Conservation (phyloP, 306 rosid genomes). For the Gillenia trifoliata region DNA sequence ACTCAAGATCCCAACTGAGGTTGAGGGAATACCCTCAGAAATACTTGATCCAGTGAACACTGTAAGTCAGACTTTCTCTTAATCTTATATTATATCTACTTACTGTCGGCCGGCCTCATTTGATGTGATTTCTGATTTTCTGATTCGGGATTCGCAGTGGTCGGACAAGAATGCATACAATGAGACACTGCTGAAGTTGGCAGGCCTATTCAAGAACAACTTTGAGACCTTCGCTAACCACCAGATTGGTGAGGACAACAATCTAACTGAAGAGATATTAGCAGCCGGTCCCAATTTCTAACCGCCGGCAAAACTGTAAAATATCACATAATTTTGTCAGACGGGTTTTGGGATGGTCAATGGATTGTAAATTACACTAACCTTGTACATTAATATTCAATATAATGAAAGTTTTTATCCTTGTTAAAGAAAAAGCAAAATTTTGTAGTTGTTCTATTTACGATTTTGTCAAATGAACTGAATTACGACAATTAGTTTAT, state of each 20-base stretch:
- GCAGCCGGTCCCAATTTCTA: conserved; percentile 58
- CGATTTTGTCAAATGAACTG: background rate
- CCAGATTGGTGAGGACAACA: conserved; percentile 54
- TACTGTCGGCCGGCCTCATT: no score
- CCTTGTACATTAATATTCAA: background rate
- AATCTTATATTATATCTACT: background rate
- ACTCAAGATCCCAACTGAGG: conserved; percentile 58
- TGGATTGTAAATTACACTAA: background rate
- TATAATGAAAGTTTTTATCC: background rate
- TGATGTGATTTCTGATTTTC: no score
- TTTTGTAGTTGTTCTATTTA: background rate
- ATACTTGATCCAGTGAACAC: conserved; percentile 67
- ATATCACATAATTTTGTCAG: background rate
- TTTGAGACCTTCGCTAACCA: conserved; percentile 57
- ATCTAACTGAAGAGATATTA: conserved; percentile 65
- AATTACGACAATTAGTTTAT: background rate
- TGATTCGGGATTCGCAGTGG: conserved; percentile 56
- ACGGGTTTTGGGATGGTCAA: background rate
- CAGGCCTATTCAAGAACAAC: conserved; percentile 61
- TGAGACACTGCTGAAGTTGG: conserved; percentile 60
- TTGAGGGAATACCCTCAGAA: conserved; percentile 75
- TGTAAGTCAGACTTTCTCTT: conserved; percentile 31
- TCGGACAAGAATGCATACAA: conserved; percentile 52
- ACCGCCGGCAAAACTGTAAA: background rate
- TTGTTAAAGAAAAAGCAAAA: background rate